Base-by-base conservation (phyloP, 306 rosid species). In the Cyclanthera cordifolia region DNA sequence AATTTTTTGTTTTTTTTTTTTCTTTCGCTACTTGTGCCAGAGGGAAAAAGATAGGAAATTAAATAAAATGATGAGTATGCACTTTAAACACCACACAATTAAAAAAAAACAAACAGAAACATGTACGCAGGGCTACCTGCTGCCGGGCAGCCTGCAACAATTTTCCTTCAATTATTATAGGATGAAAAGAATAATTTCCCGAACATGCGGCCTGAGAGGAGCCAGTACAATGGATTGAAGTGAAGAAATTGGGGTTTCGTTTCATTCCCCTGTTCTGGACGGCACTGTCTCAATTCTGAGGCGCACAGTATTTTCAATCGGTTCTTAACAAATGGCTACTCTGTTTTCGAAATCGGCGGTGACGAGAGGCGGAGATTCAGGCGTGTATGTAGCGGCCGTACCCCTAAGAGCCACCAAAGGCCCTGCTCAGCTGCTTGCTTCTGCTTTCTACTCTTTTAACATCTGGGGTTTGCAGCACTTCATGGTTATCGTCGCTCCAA, bases 351-450 rank as follows among this genome's bases (percentile, higher is more conserved):
- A 74, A 15, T 41, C 85, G 47, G 64, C 69, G 48, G 56, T 70
- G 49, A 3, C 72, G 13, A 77, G 71, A 16, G 81, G 82, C 8
- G 79, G 83, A 74, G 89, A 92, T 13, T 86, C 89, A 10, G 84
- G 85, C 53, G 94, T 93, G 21, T 90, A 90, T 17, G 99, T 93
- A 11, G 93, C 96, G 21, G 81, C 95, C 61, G 79, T 90, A 78
- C 88, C 96, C 70, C 78, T 93, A 28, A 83, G 90, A 71, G 96
- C 95, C 73, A n/a, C 85, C 50, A 93, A 83, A 75, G 99, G 99
- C 67, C 95, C 94, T 53, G 80, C 96, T 28, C 96, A 93, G 60
- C 69, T 90, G 74, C 79, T 85, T 57, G 78, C 80, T 80, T 87
- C 99, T 47, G 69, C 89, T 48, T 89, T 91, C 6, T 83, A 79